Percentiles rank a stretch among this genome's conserved stretches.
These are phyloP conservation scores for Penicillium psychrofluorescens DNA, from an alignment of 495 filamentous ascomycete genomes.

Conservation along the genomic window DNA sequence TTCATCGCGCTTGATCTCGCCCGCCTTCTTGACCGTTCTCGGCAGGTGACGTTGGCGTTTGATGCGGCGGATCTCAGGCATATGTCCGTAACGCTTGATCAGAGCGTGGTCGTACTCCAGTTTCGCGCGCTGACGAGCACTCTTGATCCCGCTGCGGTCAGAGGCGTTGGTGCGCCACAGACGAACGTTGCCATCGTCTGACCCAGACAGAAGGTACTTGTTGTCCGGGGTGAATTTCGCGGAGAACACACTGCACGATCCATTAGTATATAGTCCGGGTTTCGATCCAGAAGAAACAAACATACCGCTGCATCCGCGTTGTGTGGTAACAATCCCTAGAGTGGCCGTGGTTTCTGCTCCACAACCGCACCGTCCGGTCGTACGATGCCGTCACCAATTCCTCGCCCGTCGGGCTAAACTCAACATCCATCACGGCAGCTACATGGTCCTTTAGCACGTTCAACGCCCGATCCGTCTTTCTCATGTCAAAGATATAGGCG, in stretches of 20 bases:
- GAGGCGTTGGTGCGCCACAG: slow-evolving; percentile 91
- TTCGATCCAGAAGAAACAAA: slow-evolving; percentile 3
- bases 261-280: slow-evolving; percentile 5
- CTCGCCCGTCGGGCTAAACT: slow-evolving; percentile 90
- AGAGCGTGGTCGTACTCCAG: slow-evolving; percentile 90
- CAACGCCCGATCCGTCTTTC: slow-evolving; percentile 70
- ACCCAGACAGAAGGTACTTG: slow-evolving; percentile 77
- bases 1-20: slow-evolving; percentile 92
- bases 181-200: slow-evolving; percentile 88
- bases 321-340: slow-evolving; percentile 95
- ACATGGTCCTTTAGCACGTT: slow-evolving; percentile 97
- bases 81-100: slow-evolving; percentile 78
- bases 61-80: slow-evolving; percentile 93
- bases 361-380: slow-evolving; percentile 73
- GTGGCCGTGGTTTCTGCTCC: slow-evolving; percentile 72
- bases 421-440: slow-evolving; percentile 92
- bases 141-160: slow-evolving; percentile 76
- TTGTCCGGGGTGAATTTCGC: slow-evolving; percentile 79
- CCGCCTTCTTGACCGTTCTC: slow-evolving; percentile 93
- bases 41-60: slow-evolving; percentile 85
- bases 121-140: slow-evolving; percentile 69
- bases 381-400: slow-evolving; percentile 90
- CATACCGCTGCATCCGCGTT: slow-evolving; percentile 82
- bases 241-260: slow-evolving; percentile 62
- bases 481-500: slow-evolving; percentile 79